These are phyloP conservation scores for Chloris gayana DNA, from an alignment of 176 grass and related monocot species.

Conservation along the genomic window DNA sequence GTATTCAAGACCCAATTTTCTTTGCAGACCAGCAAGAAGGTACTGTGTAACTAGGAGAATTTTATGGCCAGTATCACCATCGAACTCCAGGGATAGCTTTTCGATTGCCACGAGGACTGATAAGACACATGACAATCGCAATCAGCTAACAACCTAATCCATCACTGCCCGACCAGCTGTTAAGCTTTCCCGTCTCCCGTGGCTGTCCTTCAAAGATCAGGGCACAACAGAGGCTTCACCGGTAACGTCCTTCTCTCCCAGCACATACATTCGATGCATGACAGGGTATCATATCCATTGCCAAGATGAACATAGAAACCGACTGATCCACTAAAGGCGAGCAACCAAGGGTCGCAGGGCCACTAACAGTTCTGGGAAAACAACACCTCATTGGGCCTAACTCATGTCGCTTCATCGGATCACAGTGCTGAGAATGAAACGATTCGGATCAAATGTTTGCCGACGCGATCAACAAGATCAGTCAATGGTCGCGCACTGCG, in stretches of 20 bases:
- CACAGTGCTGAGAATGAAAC: neutral
- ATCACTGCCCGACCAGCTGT: neutral
- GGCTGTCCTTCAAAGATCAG: neutral
- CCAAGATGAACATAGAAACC: slow-evolving; percentile 18
- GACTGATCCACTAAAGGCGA: slow-evolving; percentile 25
- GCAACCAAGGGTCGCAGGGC: slow-evolving; percentile 25
- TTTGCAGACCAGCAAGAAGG: neutral
- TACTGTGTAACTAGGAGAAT: neutral
- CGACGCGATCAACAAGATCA: neutral
- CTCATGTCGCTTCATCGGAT: slow-evolving; percentile 1
- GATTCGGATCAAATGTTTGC: slow-evolving; percentile 6
- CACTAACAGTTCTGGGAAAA: slow-evolving; percentile 33
- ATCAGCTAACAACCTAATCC: slow-evolving; percentile 2
- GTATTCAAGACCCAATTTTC: neutral
- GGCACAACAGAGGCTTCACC: slow-evolving; percentile 15
- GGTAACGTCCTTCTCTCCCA: neutral
- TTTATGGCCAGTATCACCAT: neutral
- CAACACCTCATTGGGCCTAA: slow-evolving; percentile 17
- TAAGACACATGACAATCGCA: neutral
- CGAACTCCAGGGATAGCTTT: neutral
- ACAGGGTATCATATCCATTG: neutral
- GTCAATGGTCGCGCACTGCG: neutral
- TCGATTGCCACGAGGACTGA: slow-evolving; percentile 1
- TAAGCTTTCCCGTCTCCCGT: slow-evolving; percentile 2
- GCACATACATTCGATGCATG: slow-evolving; percentile 3